These are phyloP conservation scores for Hypoxylon sp. DNA, from an alignment of 2,329 filamentous ascomycete genomes.

Conservation along the genomic window DNA sequence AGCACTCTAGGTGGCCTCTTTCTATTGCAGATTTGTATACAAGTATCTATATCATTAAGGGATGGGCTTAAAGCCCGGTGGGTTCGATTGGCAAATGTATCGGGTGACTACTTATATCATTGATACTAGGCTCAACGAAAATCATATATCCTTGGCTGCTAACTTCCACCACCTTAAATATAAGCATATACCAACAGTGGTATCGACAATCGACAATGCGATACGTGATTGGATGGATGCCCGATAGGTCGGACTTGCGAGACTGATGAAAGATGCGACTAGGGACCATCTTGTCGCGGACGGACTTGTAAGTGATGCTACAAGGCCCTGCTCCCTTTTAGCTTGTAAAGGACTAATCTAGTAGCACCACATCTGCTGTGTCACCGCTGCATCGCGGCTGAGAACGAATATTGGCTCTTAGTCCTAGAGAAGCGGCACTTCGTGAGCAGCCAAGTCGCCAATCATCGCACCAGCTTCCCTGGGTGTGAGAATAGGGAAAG, in stretches of 20 bases:
- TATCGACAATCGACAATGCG: constrained; percentile 5
- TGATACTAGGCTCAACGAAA: background rate
- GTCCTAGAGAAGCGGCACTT: constrained; percentile 43
- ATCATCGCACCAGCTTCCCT: constrained; percentile 20
- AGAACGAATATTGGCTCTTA: constrained; percentile 39
- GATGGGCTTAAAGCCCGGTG: too few relatives aligned
- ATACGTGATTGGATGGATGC: constrained; percentile 1
- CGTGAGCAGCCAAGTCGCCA: constrained; percentile 26
- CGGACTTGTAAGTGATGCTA: constrained; percentile 31
- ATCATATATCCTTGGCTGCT: background rate
- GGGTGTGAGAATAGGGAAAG: constrained; percentile 41
- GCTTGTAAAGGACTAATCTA: constrained; percentile 28
- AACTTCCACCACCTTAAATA: background rate
- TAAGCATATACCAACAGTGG: constrained; percentile 2
- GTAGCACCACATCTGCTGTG: constrained; percentile 45
- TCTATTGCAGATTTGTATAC: background rate
- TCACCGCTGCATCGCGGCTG: constrained; percentile 36
- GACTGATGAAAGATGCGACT: constrained; percentile 23
- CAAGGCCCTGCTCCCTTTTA: constrained; percentile 19
- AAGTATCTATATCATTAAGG: background rate
- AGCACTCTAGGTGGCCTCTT: background rate
- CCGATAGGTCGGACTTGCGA: constrained; percentile 14
- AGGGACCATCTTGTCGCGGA: constrained; percentile 15
- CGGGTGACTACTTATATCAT: background rate
- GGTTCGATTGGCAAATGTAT: background rate